Conservation (phyloP, 345 rosid species). For the Linum usitatissimum region DNA sequence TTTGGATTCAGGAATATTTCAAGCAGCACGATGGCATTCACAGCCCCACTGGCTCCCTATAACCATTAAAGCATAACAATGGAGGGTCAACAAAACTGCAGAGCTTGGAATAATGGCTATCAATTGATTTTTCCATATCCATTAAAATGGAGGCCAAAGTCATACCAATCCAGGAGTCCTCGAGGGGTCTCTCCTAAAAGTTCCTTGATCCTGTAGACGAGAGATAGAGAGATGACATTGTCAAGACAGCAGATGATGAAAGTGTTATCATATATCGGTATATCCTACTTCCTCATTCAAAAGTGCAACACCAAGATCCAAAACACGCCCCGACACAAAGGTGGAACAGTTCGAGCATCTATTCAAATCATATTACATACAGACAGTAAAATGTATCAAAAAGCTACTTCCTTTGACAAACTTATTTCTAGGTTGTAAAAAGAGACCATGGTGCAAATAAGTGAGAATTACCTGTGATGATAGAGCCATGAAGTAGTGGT, state of each 20-base stretch:
- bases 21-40: constrained; percentile 82
- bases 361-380: not conserved
- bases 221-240: constrained; percentile 5
- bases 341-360: not conserved
- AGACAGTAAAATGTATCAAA: not conserved
- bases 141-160: not conserved
- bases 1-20: constrained; percentile 72
- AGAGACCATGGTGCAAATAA: not conserved
- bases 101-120: not conserved
- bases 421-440: not conserved
- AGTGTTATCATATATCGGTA: not conserved
- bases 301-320: not conserved
- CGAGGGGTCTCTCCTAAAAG: constrained; percentile 44
- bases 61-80: constrained; percentile 5
- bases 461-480: constrained; percentile 42
- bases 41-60: constrained; percentile 93
- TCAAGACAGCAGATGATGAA: not conserved
- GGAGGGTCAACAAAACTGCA: not conserved
- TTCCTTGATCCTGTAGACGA: constrained; percentile 38
- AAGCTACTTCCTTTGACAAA: not conserved
- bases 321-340: not conserved
- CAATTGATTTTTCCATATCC: not conserved
- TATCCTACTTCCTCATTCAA: not conserved
- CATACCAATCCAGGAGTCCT: constrained; percentile 69
- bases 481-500: constrained; percentile 43